Conservation (phyloP, 1,284 basidiomycete species). For the Clitocybe nebularis region DNA sequence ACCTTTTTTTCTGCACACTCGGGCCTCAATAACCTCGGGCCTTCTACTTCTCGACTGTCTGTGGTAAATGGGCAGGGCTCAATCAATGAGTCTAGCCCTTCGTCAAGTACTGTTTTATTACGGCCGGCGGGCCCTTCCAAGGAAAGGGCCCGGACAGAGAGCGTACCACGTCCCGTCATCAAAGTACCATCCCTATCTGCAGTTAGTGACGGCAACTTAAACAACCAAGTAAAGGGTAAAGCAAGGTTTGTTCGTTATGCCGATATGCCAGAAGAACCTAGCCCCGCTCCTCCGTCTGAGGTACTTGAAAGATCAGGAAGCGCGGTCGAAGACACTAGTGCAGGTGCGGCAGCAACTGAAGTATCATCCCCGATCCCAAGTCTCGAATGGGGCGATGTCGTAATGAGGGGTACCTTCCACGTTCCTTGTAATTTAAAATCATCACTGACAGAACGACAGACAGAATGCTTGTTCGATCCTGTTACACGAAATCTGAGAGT, state of each 20-base stretch:
- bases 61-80: not conserved
- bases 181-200: constrained; percentile 12
- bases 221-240: constrained; percentile 27
- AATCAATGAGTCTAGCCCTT: constrained; percentile 1
- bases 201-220: constrained; percentile 18
- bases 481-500: constrained; percentile 52
- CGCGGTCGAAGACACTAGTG: constrained; percentile 56
- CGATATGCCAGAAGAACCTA: constrained; percentile 21
- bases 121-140: constrained; percentile 6
- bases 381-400: constrained; percentile 39
- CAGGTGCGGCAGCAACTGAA: constrained; percentile 41
- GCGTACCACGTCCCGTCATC: constrained; percentile 19
- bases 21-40: constrained; percentile 4
- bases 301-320: constrained; percentile 54
- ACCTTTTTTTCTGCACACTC: constrained; percentile 17
- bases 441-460: constrained; percentile 41
- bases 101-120: constrained; percentile 18
- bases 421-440: constrained; percentile 1
- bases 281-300: constrained; percentile 49
- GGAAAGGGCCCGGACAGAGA: constrained; percentile 19
- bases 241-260: constrained; percentile 37
- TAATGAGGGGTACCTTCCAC: constrained; percentile 56
- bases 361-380: constrained; percentile 19
- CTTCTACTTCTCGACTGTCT: constrained; percentile 1
- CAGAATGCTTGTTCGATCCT: constrained; percentile 78